Percentiles rank a stretch among this genome's conserved stretches.
phyloP scores from a whole-genome alignment of 2,329 filamentous ascomycete genomes.

The Botryotinia globosa region DNA sequence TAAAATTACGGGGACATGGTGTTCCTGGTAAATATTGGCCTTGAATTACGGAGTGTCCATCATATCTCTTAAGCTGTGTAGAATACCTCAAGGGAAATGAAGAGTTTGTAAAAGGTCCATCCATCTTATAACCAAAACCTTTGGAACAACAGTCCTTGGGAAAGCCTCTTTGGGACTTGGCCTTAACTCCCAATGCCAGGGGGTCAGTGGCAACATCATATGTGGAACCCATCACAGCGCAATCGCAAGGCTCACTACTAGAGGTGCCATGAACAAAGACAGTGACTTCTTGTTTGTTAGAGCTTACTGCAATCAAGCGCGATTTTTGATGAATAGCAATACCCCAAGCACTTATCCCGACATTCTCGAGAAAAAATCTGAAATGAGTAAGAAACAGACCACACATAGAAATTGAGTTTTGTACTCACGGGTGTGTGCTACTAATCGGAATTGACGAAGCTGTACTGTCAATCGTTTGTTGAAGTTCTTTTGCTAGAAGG shows the following conservation, averaged over 20 bases:
- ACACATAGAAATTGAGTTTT: background rate
- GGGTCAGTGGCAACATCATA: background rate
- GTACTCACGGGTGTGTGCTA: conserved; percentile 27
- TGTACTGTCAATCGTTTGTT: background rate
- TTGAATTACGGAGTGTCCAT: background rate
- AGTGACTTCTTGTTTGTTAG: conserved; percentile 63
- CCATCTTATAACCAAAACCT: background rate
- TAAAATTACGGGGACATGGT: conserved; percentile 21
- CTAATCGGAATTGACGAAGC: conserved; percentile 13
- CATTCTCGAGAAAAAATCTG: conserved; percentile 71
- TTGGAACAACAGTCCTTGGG: background rate
- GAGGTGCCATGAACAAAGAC: conserved; percentile 43
- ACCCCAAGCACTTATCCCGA: conserved; percentile 82
- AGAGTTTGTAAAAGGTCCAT: background rate
- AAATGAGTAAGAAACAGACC: conserved; percentile 14
- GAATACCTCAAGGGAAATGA: background rate
- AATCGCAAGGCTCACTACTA: background rate
- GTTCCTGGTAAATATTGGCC: background rate
- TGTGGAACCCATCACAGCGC: background rate
- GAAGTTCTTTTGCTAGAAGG: conserved; percentile 15
- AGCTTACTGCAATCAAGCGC: conserved; percentile 81
- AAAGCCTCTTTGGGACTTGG: background rate
- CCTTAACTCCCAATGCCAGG: background rate
- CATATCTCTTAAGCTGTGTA: too few relatives aligned
- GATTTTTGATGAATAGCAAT: conserved; percentile 55